Percentiles rank a stretch among this genome's conserved stretches.
These are phyloP conservation scores for Pseudoscleropodium purum DNA, from an alignment of 225 moss, liverwort and hornwort genomes.

Conservation along the genomic window DNA sequence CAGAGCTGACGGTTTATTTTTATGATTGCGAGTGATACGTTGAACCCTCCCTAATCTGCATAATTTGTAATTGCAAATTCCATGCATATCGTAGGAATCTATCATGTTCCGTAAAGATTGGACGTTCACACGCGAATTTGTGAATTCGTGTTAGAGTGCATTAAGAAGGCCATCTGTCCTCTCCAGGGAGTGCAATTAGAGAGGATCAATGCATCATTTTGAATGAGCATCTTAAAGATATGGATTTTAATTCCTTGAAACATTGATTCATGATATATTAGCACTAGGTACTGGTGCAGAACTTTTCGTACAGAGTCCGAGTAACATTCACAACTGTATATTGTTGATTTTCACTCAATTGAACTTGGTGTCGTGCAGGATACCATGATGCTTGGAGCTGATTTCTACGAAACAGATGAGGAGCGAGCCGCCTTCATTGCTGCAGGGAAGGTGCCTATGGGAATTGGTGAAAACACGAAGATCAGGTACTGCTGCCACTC, in stretches of 20 bases:
- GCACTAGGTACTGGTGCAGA: neutral
- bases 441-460: slow-evolving; percentile 51
- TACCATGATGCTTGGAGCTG: slow-evolving; percentile 56
- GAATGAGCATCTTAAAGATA: neutral
- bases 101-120: neutral
- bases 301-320: neutral
- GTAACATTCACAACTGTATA: neutral
- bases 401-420: slow-evolving; percentile 56
- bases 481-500: slow-evolving; percentile 6
- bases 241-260: neutral
- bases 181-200: neutral
- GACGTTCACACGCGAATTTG: neutral
- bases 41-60: neutral
- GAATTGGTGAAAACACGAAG: slow-evolving; percentile 47
- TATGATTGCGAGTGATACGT: neutral
- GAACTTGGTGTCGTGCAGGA: slow-evolving; percentile 4
- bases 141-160: neutral
- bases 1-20: neutral
- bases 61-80: no score
- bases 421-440: slow-evolving; percentile 36
- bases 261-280: neutral
- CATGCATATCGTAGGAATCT: neutral
- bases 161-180: neutral
- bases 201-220: neutral
- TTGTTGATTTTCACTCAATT: neutral